Evolutionary conservation across 2,329 filamentous ascomycete genomes (phyloP).

Genomic region (Chalaropsis thielavioides): DNA sequence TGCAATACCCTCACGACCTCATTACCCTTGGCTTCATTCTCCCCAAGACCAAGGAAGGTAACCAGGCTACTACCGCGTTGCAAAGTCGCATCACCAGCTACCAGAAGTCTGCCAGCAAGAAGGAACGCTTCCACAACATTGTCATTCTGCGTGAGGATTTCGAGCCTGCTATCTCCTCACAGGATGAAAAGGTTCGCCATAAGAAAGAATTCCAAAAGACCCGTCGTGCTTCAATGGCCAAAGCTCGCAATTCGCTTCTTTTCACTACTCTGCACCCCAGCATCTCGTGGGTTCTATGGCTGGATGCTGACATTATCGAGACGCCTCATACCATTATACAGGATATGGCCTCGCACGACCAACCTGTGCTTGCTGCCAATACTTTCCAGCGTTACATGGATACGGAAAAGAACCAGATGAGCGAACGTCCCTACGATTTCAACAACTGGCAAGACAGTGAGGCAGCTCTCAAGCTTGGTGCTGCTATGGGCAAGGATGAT

Average conservation of each 20-base stretch:
- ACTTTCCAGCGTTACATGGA: conserved; percentile 83
- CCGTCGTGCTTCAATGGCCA: conserved; percentile 77
- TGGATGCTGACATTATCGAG: conserved; percentile 85
- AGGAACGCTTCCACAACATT: conserved; percentile 77
- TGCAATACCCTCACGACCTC: conserved; percentile 83
- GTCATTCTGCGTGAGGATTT: conserved; percentile 94
- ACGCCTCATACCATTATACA: conserved; percentile 75
- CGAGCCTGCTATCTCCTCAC: conserved; percentile 63
- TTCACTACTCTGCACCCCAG: conserved; percentile 87
- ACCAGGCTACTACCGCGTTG: conserved; percentile 65
- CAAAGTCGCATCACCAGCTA: conserved; percentile 77
- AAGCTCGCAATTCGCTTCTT: conserved; percentile 81
- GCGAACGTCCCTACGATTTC: conserved; percentile 81
- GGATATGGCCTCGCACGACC: conserved; percentile 75
- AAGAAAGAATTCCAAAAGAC: conserved; percentile 81
- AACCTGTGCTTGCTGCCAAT: conserved; percentile 86
- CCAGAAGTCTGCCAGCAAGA: conserved; percentile 60
- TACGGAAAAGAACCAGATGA: conserved; percentile 49
- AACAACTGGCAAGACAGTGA: conserved; percentile 94
- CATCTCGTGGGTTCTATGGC: conserved; percentile 93
- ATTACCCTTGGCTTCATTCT: conserved; percentile 94
- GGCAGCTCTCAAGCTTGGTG: conserved; percentile 58
- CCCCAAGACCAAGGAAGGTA: conserved; percentile 84
- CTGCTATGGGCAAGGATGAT: conserved; percentile 76
- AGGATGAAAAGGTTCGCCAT: conserved; percentile 79